Evolutionary conservation across 345 rosid genomes (phyloP).

Genomic region (Gossypium australe): DNA sequence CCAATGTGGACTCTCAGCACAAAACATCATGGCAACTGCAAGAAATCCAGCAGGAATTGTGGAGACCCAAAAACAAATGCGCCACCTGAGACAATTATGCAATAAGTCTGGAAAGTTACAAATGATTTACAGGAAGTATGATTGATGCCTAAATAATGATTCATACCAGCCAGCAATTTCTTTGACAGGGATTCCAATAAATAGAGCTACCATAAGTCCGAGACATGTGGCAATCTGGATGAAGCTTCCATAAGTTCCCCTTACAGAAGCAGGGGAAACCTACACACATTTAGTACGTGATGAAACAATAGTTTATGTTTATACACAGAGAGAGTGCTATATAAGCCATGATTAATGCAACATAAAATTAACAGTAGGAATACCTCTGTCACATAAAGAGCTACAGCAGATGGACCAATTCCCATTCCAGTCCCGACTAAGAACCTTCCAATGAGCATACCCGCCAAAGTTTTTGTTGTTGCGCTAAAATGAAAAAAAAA

Average conservation of each 20-base stretch:
- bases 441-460: slow-evolving; percentile 26
- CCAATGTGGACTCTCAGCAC: slow-evolving; percentile 93
- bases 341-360: not conserved
- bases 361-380: slow-evolving; percentile 1
- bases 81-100: slow-evolving; percentile 60
- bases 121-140: not conserved
- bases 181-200: slow-evolving; percentile 83
- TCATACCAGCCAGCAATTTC: slow-evolving; percentile 75
- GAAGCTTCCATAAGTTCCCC: slow-evolving; percentile 96
- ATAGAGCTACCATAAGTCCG: slow-evolving; percentile 82
- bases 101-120: slow-evolving; percentile 1
- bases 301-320: slow-evolving; percentile 3
- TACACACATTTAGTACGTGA: slow-evolving; percentile 19
- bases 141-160: not conserved
- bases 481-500: not conserved
- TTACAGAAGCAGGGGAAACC: slow-evolving; percentile 90
- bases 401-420: slow-evolving; percentile 77
- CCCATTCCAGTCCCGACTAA: slow-evolving; percentile 97
- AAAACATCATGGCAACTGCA: slow-evolving; percentile 69
- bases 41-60: slow-evolving; percentile 78
- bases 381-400: slow-evolving; percentile 98
- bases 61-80: slow-evolving; percentile 84
- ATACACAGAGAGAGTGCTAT: slow-evolving; percentile 19
- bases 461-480: slow-evolving; percentile 3
- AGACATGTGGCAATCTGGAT: slow-evolving; percentile 93